These are phyloP conservation scores for Artemisia annua DNA, from an alignment of 129 eudicot genomes.

Conservation along the genomic window DNA sequence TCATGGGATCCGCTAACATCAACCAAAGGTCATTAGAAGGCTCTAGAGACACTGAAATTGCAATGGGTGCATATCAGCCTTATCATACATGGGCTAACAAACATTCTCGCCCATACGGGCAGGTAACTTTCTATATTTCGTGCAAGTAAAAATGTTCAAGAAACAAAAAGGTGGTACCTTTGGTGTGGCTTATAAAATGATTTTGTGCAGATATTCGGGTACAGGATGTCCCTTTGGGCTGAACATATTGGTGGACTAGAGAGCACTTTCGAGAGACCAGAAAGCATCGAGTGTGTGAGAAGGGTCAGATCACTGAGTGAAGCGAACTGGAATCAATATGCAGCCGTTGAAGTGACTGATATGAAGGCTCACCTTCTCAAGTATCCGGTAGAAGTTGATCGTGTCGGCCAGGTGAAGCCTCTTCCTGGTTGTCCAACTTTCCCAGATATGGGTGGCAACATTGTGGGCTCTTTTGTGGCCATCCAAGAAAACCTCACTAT, in stretches of 20 bases:
- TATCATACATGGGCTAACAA: slow-evolving; percentile 72
- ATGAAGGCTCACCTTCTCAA: slow-evolving; percentile 84
- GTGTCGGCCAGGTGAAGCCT: slow-evolving; percentile 65
- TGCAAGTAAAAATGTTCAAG: not conserved
- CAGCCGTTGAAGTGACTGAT: slow-evolving; percentile 53
- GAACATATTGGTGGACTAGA: slow-evolving; percentile 78
- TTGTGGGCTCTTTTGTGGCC: slow-evolving; percentile 68
- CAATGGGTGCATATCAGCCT: slow-evolving; percentile 99
- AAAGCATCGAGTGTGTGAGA: slow-evolving; percentile 77
- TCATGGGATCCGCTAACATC: slow-evolving; percentile 92
- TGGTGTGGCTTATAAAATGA: slow-evolving; percentile 1
- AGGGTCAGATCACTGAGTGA: slow-evolving; percentile 57
- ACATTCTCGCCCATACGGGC: slow-evolving; percentile 61
- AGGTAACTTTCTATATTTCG: slow-evolving; percentile 40
- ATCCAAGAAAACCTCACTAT: slow-evolving; percentile 87
- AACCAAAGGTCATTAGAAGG: slow-evolving; percentile 96
- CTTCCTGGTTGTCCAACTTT: slow-evolving; percentile 71
- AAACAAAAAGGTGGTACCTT: not conserved
- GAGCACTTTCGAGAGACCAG: slow-evolving; percentile 58
- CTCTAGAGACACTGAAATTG: slow-evolving; percentile 88
- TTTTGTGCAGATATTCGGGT: slow-evolving; percentile 67
- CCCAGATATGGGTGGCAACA: slow-evolving; percentile 88
- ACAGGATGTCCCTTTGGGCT: slow-evolving; percentile 92
- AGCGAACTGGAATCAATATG: slow-evolving; percentile 74
- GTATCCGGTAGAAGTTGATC: slow-evolving; percentile 78